Conservation (phyloP, 345 rosid species). For the Combretum micranthum region DNA sequence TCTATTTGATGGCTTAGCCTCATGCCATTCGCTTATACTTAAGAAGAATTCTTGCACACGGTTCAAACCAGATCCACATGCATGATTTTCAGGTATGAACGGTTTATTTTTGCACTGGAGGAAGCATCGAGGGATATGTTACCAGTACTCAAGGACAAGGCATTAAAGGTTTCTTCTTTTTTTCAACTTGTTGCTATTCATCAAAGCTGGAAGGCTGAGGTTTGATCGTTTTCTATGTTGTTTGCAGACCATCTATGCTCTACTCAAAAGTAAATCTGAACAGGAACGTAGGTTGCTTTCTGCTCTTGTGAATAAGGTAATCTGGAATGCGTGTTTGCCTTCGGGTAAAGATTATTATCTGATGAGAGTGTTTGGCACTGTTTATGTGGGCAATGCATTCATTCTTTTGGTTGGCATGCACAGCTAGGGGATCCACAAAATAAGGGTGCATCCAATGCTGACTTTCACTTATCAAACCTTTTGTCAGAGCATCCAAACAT, state of each 20-base stretch:
- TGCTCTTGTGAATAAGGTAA: slow-evolving; percentile 85
- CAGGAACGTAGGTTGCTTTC: slow-evolving; percentile 86
- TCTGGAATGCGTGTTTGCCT: slow-evolving; percentile 8
- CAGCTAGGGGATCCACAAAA: slow-evolving; percentile 98
- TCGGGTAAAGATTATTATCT: slow-evolving; percentile 5
- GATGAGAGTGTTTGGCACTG: not conserved
- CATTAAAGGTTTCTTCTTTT: slow-evolving; percentile 55
- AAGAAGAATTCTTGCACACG: too few species aligned
- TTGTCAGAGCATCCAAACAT: slow-evolving; percentile 93
- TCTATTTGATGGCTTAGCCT: too few species aligned
- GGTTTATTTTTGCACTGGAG: slow-evolving; percentile 71
- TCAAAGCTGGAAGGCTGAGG: not conserved
- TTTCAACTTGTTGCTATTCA: not conserved
- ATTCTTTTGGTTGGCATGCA: slow-evolving; percentile 13
- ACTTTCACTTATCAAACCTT: slow-evolving; percentile 80
- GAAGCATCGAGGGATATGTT: slow-evolving; percentile 93
- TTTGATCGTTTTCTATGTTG: slow-evolving; percentile 6
- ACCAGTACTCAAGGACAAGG: slow-evolving; percentile 77
- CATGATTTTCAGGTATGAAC: slow-evolving; percentile 58
- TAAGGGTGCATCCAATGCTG: slow-evolving; percentile 94
- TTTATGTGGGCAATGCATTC: not conserved
- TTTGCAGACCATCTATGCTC: slow-evolving; percentile 62
- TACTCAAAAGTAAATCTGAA: slow-evolving; percentile 84
- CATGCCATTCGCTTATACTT: too few species aligned
- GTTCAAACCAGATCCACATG: not conserved